These are phyloP conservation scores for Lipomyces sp. DNA, from an alignment of 805 yeast genomes.

Conservation along the genomic window DNA sequence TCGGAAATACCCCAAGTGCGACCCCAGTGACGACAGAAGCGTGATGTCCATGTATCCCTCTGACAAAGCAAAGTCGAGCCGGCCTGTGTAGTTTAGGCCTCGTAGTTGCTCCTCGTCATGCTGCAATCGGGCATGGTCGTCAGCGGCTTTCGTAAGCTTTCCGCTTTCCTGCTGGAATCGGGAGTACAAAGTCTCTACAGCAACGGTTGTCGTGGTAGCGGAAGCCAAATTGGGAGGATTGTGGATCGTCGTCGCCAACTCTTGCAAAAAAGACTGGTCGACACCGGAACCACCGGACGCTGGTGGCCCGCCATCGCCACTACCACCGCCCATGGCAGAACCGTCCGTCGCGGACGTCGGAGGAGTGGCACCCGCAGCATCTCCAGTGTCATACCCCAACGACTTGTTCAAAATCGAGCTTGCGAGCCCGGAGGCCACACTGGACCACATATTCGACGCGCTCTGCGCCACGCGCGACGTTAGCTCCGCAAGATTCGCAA, in stretches of 20 bases:
- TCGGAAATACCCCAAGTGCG: conserved; percentile 86
- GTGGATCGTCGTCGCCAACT: conserved; percentile 4
- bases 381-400: conserved; percentile 21
- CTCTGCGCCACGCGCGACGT: conserved; percentile 31
- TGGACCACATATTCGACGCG: conserved; percentile 26
- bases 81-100: conserved; percentile 62
- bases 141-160: conserved; percentile 19
- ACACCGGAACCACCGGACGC: too few species aligned
- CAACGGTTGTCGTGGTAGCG: background rate
- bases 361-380: background rate
- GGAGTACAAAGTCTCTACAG: conserved; percentile 25
- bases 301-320: background rate
- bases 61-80: conserved; percentile 78
- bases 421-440: conserved; percentile 30
- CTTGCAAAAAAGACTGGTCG: too few species aligned
- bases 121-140: conserved; percentile 13
- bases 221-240: background rate
- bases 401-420: conserved; percentile 26
- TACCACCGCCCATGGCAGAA: background rate
- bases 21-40: conserved; percentile 71
- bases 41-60: conserved; percentile 79
- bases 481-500: conserved; percentile 44
- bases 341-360: background rate
- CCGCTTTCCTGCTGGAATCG: conserved; percentile 19
- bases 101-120: conserved; percentile 40